These are phyloP conservation scores for Hyaloscypha variabilis DNA, from an alignment of 495 filamentous ascomycete genomes.

Conservation along the genomic window DNA sequence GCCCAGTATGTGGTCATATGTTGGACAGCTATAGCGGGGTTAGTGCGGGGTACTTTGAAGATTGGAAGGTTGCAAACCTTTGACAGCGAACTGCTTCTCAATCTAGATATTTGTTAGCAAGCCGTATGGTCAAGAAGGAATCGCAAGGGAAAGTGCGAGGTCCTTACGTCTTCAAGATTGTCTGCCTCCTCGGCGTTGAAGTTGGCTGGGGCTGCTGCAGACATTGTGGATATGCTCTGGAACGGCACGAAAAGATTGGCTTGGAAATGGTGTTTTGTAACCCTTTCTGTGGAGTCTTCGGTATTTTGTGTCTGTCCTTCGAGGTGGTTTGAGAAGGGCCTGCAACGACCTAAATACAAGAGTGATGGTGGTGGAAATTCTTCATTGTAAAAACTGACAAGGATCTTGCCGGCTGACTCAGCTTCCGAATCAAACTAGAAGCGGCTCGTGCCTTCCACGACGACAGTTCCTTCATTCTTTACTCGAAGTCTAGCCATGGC, in stretches of 20 bases:
- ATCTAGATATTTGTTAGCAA: constrained; percentile 61
- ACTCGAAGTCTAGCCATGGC: not conserved
- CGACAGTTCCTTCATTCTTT: not conserved
- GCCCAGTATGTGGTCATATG: constrained; percentile 97
- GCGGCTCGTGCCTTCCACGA: not conserved
- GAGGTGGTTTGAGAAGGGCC: not conserved
- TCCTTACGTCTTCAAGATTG: constrained; percentile 76
- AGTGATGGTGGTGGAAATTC: not conserved
- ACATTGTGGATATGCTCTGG: constrained; percentile 24
- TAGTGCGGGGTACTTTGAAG: constrained; percentile 19
- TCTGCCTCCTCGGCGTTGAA: constrained; percentile 71
- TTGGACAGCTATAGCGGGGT: constrained; percentile 68
- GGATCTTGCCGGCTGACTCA: not conserved
- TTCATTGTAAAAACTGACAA: too few relatives aligned
- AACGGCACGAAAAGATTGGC: not conserved
- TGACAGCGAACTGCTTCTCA: constrained; percentile 99
- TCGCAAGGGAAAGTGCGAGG: not conserved
- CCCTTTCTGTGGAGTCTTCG: not conserved
- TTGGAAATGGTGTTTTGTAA: not conserved
- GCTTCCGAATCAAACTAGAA: not conserved
- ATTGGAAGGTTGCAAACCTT: constrained; percentile 56
- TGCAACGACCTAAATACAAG: not conserved
- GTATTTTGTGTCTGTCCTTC: not conserved
- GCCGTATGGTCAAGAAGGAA: not conserved
- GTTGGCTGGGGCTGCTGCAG: constrained; percentile 37